Conservation (phyloP, 225 moss, liverwort and hornwort genomes). For the Lunularia cruciata region DNA sequence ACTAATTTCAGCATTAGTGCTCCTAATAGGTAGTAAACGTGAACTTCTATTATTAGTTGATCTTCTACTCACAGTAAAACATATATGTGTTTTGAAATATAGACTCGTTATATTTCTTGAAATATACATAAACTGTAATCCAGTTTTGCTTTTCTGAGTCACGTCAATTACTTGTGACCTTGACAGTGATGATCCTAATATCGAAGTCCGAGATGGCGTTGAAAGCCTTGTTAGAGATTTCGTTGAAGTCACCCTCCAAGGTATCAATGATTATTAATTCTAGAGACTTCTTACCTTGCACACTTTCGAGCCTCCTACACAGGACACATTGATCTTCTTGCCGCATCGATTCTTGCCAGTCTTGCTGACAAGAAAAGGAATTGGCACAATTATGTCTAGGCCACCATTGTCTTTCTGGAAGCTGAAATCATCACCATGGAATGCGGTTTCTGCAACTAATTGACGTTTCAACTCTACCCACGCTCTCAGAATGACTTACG, state of each 20-base stretch:
- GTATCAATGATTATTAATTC: not conserved
- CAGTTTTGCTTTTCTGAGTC: too few species aligned
- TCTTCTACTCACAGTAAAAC: too few species aligned
- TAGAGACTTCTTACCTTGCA: not conserved
- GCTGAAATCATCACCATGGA: too few species aligned
- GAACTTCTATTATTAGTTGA: too few species aligned
- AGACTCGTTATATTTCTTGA: too few species aligned
- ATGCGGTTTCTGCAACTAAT: too few species aligned
- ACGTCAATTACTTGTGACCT: not conserved
- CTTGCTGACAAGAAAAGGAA: not conserved
- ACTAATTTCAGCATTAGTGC: too few species aligned
- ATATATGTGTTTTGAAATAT: too few species aligned
- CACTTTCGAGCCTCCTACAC: not conserved
- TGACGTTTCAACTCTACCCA: too few species aligned
- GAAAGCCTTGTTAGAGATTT: conserved; percentile 10
- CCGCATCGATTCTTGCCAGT: not conserved
- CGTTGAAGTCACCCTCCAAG: not conserved
- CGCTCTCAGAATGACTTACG: too few species aligned
- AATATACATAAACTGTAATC: too few species aligned
- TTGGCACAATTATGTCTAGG: not conserved
- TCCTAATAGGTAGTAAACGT: too few species aligned
- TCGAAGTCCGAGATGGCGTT: conserved; percentile 2
- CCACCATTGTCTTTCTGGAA: not conserved
- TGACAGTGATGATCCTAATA: not conserved
- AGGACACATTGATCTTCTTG: not conserved